Conservation (phyloP, 495 filamentous ascomycete genomes). For the Paragyromitra xinjiangensis region DNA sequence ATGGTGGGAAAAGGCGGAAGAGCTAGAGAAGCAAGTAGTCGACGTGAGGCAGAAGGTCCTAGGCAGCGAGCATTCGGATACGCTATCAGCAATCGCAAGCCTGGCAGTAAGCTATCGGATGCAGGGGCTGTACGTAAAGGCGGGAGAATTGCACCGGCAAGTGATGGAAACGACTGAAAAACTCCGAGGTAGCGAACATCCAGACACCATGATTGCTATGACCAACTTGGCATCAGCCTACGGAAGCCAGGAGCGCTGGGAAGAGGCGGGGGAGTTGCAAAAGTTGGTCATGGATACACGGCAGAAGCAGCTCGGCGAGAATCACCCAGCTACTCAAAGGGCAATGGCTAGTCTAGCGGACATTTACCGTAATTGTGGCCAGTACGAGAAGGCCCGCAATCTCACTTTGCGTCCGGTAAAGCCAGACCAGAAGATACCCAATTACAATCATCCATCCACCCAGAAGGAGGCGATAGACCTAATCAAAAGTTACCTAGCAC, state of each 20-base stretch:
- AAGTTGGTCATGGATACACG: slow-evolving; percentile 1
- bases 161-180: not conserved
- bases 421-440: not conserved
- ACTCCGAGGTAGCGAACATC: slow-evolving; percentile 9
- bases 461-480: not conserved
- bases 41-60: not conserved
- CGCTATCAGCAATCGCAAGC: slow-evolving; percentile 18
- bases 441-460: slow-evolving; percentile 2
- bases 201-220: slow-evolving; percentile 20
- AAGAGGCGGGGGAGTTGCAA: slow-evolving; percentile 15
- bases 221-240: slow-evolving; percentile 18
- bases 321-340: slow-evolving; percentile 13
- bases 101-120: slow-evolving; percentile 27
- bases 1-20: slow-evolving; percentile 56
- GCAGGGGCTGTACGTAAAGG: slow-evolving; percentile 5
- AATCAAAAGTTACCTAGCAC: slow-evolving; percentile 11
- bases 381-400: not conserved
- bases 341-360: slow-evolving; percentile 8
- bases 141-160: not conserved
- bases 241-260: slow-evolving; percentile 15
- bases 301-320: not conserved
- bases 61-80: slow-evolving; percentile 13
- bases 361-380: slow-evolving; percentile 12
- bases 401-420: not conserved
- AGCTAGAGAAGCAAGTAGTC: not conserved